Percentiles rank a stretch among this genome's conserved stretches.
phyloP scores from a whole-genome alignment of 225 moss, liverwort and hornwort species.

The Antitrichia curtipendula region DNA sequence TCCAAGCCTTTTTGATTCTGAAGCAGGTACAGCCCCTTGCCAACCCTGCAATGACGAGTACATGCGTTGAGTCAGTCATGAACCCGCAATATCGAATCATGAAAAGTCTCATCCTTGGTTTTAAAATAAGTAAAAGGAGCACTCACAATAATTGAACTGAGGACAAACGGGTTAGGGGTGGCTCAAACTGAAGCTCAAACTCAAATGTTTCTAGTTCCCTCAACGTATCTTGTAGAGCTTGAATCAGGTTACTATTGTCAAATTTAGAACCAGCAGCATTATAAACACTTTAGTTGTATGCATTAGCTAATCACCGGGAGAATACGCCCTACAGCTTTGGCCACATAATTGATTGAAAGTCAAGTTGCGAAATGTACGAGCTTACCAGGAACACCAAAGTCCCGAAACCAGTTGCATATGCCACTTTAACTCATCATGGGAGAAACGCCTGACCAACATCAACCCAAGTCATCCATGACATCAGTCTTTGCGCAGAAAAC shows the following conservation, averaged over 20 bases:
- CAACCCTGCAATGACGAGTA: constrained; percentile 9
- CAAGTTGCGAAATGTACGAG: background rate
- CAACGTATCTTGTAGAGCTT: background rate
- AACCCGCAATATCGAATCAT: background rate
- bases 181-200: background rate
- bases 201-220: background rate
- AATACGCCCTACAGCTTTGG: background rate
- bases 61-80: background rate
- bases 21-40: background rate
- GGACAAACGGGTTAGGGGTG: background rate
- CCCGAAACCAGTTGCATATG: background rate
- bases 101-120: background rate
- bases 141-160: background rate
- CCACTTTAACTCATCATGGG: constrained; percentile 36
- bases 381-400: constrained; percentile 11
- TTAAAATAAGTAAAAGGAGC: background rate
- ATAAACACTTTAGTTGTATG: background rate
- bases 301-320: background rate
- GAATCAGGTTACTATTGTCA: background rate
- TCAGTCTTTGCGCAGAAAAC: background rate
- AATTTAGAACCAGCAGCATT: background rate
- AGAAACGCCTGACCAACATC: constrained; percentile 21
- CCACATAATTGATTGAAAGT: background rate
- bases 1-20: background rate
- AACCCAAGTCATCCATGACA: background rate